Conservation (phyloP, 2,329 filamentous ascomycete species). For the Nemania diffusa region DNA sequence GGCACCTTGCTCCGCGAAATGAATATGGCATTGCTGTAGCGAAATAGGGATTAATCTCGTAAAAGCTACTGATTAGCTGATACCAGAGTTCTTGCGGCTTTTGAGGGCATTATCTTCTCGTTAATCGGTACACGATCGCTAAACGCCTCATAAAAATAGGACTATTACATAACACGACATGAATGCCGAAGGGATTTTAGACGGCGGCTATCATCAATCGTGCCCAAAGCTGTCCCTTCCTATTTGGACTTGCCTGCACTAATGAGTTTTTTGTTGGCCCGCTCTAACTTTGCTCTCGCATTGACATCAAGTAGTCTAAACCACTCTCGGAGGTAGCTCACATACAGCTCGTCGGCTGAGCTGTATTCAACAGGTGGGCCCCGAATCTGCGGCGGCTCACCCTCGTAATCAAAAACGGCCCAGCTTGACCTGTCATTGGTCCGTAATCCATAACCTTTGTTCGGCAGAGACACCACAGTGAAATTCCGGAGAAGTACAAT, state of each 20-base stretch:
- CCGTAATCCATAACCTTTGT: conserved; percentile 65
- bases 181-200: neutral
- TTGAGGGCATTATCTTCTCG: conserved; percentile 11
- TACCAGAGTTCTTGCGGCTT: neutral
- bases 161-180: conserved; percentile 7
- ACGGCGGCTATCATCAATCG: neutral
- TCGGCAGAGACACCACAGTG: conserved; percentile 62
- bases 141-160: neutral
- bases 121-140: neutral
- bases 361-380: conserved; percentile 69
- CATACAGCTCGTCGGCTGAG: conserved; percentile 61
- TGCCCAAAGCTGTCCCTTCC: conserved; percentile 12
- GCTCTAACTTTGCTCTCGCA: conserved; percentile 59
- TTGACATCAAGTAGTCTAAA: conserved; percentile 60
- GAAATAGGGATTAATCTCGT: neutral
- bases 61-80: neutral
- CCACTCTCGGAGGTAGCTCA: conserved; percentile 61
- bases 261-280: conserved; percentile 56
- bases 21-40: neutral
- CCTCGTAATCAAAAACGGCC: conserved; percentile 66
- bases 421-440: conserved; percentile 68
- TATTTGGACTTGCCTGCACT: conserved; percentile 41
- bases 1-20: neutral
- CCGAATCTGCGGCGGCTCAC: conserved; percentile 62
- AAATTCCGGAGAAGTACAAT: conserved; percentile 68